These are phyloP conservation scores for Clavaria fumosa DNA, from an alignment of 768 basidiomycete genomes.

Conservation along the genomic window DNA sequence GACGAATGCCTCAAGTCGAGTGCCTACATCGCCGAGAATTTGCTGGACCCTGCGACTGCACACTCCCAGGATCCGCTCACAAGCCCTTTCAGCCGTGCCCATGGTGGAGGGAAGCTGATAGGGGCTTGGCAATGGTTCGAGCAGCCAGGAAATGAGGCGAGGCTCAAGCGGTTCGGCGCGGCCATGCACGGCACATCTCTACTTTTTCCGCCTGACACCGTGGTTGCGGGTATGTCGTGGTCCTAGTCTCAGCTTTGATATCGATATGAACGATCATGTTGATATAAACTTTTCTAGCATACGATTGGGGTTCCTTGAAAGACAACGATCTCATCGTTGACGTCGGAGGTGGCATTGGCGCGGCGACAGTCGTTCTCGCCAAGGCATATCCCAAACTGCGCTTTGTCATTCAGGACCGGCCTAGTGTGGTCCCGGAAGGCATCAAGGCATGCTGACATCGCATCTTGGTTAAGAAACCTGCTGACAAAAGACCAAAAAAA, in stretches of 20 bases:
- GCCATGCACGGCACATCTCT: slow-evolving; percentile 17
- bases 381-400: slow-evolving; percentile 24
- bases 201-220: background rate
- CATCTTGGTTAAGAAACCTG: too few species aligned
- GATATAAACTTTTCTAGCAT: slow-evolving; percentile 23
- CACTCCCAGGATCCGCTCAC: slow-evolving; percentile 13
- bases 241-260: background rate
- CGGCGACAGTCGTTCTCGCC: slow-evolving; percentile 21
- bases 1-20: slow-evolving; percentile 19
- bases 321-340: slow-evolving; percentile 42
- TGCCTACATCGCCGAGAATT: slow-evolving; percentile 18
- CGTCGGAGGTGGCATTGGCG: slow-evolving; percentile 57
- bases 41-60: slow-evolving; percentile 16
- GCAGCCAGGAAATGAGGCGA: slow-evolving; percentile 11
- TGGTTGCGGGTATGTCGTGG: background rate
- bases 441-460: slow-evolving; percentile 29
- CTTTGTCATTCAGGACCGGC: slow-evolving; percentile 49
- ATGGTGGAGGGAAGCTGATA: slow-evolving; percentile 9
- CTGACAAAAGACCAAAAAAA: background rate
- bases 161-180: slow-evolving; percentile 16
- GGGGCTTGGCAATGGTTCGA: slow-evolving; percentile 17
- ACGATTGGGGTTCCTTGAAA: slow-evolving; percentile 39
- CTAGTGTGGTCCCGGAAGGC: slow-evolving; percentile 38
- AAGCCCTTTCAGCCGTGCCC: slow-evolving; percentile 4
- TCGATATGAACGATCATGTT: too few species aligned